A percentile compares a stretch with the other conserved stretches of the same genome.
Conservation (phyloP, 2,329 filamentous ascomycete species). For the Exophiala sideris region DNA sequence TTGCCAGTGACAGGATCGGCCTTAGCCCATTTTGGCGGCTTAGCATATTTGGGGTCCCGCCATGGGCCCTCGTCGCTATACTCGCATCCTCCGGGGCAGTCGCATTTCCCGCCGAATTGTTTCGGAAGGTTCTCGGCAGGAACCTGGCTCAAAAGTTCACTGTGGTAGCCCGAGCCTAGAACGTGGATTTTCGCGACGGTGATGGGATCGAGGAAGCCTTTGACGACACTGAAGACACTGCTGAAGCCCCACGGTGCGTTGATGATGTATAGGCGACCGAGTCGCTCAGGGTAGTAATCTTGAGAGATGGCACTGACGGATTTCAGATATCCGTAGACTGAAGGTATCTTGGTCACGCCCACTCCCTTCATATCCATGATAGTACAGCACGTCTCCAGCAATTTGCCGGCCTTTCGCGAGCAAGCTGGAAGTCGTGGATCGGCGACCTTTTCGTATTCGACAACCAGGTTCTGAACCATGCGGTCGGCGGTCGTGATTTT, state of each 20-base stretch:
- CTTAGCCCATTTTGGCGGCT: conserved; percentile 44
- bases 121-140: conserved; percentile 86
- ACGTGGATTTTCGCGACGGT: conserved; percentile 96
- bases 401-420: conserved; percentile 82
- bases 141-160: conserved; percentile 78
- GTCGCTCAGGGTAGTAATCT: conserved; percentile 97
- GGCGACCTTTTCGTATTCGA: conserved; percentile 94
- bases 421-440: conserved; percentile 92
- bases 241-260: conserved; percentile 97
- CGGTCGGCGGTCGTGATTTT: conserved; percentile 89
- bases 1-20: conserved; percentile 24
- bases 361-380: conserved; percentile 98
- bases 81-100: conserved; percentile 77
- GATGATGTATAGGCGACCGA: conserved; percentile 95
- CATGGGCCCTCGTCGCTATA: conserved; percentile 90
- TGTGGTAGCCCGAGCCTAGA: conserved; percentile 75
- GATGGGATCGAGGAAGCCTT: conserved; percentile 93
- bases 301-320: conserved; percentile 86
- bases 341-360: conserved; percentile 72
- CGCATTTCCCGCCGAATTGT: conserved; percentile 77
- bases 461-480: conserved; percentile 93
- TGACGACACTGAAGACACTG: conserved; percentile 78
- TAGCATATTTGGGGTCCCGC: conserved; percentile 51
- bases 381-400: conserved; percentile 96
- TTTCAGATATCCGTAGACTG: conserved; percentile 84